Base-by-base conservation (phyloP, 2,329 filamentous ascomycete species). In the Magnaporthiopsis incrustans region DNA sequence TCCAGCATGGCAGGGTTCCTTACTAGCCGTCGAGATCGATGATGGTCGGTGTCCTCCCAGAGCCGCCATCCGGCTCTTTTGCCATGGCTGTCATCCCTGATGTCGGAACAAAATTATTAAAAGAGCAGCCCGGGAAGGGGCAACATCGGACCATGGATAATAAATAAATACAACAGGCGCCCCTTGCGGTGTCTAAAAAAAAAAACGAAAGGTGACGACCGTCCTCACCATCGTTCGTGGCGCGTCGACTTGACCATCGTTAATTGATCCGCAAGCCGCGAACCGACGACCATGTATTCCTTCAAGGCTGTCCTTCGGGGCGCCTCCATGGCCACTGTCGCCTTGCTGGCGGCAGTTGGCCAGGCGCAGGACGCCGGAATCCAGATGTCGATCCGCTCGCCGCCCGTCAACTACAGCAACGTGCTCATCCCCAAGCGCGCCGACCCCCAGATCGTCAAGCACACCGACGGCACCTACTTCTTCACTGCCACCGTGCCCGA, bases 361-460 rank as follows among this genome's bases (percentile, higher is more conserved):
- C 60, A 61, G 59, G 59, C 59, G 22, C 59, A 61, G 60, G 60
- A 38, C 25, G 57, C 57, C 57, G 35, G 14, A 35, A 30, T 30
- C 27, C 61, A 50, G 22, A 12, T 56, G 44, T 62, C 61, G 44
- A 50, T 62, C 61, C 44, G 61, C 30, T 69, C 70, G 15, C 69
- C 70, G 15, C 64, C 71, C 10, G 67, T 69, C n/a, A 67, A 22
- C 66, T 73, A 73, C 65, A 69, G 59, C 63, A 73, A 73, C 69
- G 64, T 69, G 14, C 70, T 73, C n/a, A 66, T 70, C 22, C 61
- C 67, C 26, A 68, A 72, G 63, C 70, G 71, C 15, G 71, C 72
- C 32, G 72, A 73, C 58, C 72, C 71, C 12, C 70, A 73, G 57
- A 71, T 73, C 64, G 27, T 66, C 65, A 73, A 72, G 67, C 72